Base-by-base conservation (phyloP, 495 filamentous ascomycete species). In the Penicillium robsamsonii region DNA sequence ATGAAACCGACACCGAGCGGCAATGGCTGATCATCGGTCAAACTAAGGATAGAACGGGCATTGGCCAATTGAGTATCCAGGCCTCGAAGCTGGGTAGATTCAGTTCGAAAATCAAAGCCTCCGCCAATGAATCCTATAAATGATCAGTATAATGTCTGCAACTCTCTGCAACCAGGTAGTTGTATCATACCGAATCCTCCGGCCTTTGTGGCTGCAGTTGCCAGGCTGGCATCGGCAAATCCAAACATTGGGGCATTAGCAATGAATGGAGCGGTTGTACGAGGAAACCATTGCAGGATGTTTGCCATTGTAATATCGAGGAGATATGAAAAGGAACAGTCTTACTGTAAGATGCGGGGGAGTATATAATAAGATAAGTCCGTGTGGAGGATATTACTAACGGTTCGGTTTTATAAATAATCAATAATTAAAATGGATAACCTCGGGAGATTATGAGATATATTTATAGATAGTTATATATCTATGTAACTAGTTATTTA, bases 141-240 rank as follows among this genome's bases (percentile, higher is more conserved):
- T 24, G 17, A 9, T 55, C 5, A 41, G 8, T 48, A 8, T 15
- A 9, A 9, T 11, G 12, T 38, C 9, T 10, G 12, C 8, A 37
- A n/a, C 43, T 11, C 8, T 44, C 9, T 10, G 12, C 5, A 37
- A n/a, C 43, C 27, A 11, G 35, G n/a, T 35, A 12, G n/a, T 17
- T 49, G 4, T 46, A 24, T 33, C 55, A 20, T 83, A 65, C 88
- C 88, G 11, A 92, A 78, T 15, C 88, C 88, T 62, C 87, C 87
- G 5, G 86, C 84, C 70, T 90, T 90, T 64, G 79, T 84, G 22
- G 91, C 88, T 12, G 88, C 86, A 2, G 87, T 85, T 20, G 88
- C 88, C 33, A 92, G 82, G 29, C 70, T 70, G 10, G 80, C 85
- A 59, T 82, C 83, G 9, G 84, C 83, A 31, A 82, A 86, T 57